phyloP scores from a whole-genome alignment of 768 basidiomycete genomes.

The Suillus decipiens region DNA sequence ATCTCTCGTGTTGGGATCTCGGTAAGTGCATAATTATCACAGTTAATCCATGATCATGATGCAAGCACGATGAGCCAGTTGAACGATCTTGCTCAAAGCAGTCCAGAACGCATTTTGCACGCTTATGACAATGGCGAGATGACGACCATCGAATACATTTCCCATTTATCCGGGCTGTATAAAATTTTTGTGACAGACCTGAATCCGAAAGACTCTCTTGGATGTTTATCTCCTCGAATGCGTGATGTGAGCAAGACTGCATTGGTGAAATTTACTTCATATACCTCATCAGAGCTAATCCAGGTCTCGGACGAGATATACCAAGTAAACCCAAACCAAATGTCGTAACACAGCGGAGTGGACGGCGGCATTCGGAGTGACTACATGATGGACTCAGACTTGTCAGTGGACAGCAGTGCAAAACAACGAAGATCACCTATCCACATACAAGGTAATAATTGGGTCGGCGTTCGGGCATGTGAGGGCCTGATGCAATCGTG shows the following conservation, averaged over 20 bases:
- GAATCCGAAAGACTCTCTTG: not conserved
- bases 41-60: not conserved
- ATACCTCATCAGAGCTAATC: not conserved
- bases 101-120: not conserved
- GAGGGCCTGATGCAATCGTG: not conserved
- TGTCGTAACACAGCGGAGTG: not conserved
- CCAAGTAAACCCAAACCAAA: not conserved
- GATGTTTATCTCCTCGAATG: not conserved
- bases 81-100: not conserved
- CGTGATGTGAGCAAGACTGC: not conserved
- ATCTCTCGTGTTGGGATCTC: not conserved
- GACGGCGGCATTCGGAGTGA: not conserved
- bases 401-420: not conserved
- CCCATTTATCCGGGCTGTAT: not conserved
- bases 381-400: not conserved
- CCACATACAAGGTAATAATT: not conserved
- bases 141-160: not conserved
- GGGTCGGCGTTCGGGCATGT: not conserved
- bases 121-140: not conserved
- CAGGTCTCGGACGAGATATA: not conserved
- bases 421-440: not conserved
- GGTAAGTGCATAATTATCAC: not conserved
- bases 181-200: not conserved
- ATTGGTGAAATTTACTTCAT: slow-evolving; percentile 1
- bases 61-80: not conserved